Base-by-base conservation (phyloP, 768 basidiomycete genomes). In the Russula dissimulans region DNA sequence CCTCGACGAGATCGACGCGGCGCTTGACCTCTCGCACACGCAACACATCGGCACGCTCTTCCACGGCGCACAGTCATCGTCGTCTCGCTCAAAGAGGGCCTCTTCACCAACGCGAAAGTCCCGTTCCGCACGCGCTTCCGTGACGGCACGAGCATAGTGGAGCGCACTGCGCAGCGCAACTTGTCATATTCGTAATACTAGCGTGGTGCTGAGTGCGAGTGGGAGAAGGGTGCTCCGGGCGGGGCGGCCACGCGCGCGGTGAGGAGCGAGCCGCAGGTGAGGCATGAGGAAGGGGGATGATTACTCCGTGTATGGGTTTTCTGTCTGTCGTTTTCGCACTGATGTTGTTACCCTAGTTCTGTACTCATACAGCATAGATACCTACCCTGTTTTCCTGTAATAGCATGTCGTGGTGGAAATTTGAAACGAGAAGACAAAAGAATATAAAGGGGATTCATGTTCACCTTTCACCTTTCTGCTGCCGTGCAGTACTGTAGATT, bases 1-100 rank as follows among this genome's bases (percentile, higher is more conserved):
- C 70, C 82, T 99, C 9, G 97, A 99, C 74, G 97, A 99, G 74
- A 95, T 99, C 64, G 97, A 98, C 72, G 95, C 97, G 0, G 95
- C 95, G 8, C 81, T 98, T 29, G 97, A 99, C 73, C 76, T 98
- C 12, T 95, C 92, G 32, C 93, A 95, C 67, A 95, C 92, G 1
- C 94, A 98, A 68, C 92, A 99, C 72, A 97, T 99, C 61, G 97
- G 95, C 34, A 91, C 93, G 65, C 82, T 98, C n/a, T 98, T 99
- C 83, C 95, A 93, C 74, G 95, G 95, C 44, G 89, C 89, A 14
- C 97, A 99, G 71, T 97, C 75, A 97, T 98, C 68, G 97, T 98
- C 52, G 95, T 98, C 59, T 91, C 88, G 18, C 77, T 98, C 57
- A 98, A 98, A 73, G 97, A 98, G 68, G 95, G 95, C 6, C 77